Base-by-base conservation (phyloP, 2,329 filamentous ascomycete genomes). In the Ophiostoma novo-ulmi region DNA sequence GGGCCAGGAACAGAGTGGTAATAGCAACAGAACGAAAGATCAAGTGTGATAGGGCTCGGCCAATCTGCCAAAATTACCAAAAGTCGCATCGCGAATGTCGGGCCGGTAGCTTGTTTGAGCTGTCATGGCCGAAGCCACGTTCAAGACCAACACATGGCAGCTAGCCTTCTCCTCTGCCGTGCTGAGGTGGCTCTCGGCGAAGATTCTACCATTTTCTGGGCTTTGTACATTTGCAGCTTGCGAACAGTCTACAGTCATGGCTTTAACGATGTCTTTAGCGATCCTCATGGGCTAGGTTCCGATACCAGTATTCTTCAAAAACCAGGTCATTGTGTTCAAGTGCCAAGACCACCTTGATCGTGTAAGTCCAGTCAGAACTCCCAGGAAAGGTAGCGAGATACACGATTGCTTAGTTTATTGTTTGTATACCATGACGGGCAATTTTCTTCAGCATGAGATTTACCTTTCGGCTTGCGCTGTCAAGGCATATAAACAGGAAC, bases 21-120 rank as follows among this genome's bases (percentile, higher is more conserved):
- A 58, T 22, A 58, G 17, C n/a, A 58, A n/a, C 35, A 73, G 73
- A 70, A 36, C 73, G 73, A 22, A 73, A 71, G 52, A 71, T 73
- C 44, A 71, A 71, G 39, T 73, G 71, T 55, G 73, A 73, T 36
- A 69, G 70, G 22, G 36, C 55, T 11, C 44, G 11, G 26, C 73
- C 73, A 20, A 35, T 48, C 5, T 73, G 73, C 58, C 14, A 13
- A 1, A 72, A 73, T 65, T 73, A 71, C 31, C 52, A 70, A 52
- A 72, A 70, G 44, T 67, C 73, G 1, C 41, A 39, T 31, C 69
- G 69, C 11, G 44, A 61, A 10, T 73, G 72, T 48, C 71, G 70
- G 17, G 52, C 44, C 8, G 66, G 63, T 10, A 66, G 70, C n/a
- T 41, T 44, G 0, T 71, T 73, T 44, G 67, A 58, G 41, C 64